Percentiles rank a stretch among this genome's conserved stretches.
phyloP scores from a whole-genome alignment of 208 protist species.

The Porcisia deanei region DNA sequence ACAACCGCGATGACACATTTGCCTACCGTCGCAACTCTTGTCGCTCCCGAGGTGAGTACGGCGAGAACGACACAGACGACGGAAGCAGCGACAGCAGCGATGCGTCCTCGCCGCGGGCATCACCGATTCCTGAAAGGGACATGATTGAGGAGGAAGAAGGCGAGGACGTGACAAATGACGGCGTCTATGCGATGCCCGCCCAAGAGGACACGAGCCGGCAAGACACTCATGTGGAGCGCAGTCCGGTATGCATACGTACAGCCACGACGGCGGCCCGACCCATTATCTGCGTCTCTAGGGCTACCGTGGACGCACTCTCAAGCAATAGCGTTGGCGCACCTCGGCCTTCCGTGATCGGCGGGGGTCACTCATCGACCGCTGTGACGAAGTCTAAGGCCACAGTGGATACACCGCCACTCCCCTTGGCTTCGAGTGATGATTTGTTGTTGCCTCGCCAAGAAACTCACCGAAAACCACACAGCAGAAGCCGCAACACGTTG shows the following conservation, averaged over 20 bases:
- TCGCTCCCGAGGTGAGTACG: neutral
- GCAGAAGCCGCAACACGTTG: too few relatives aligned
- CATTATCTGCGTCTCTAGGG: slow-evolving; percentile 9
- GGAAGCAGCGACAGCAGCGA: slow-evolving; percentile 7
- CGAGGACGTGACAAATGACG: neutral
- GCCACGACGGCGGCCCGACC: neutral
- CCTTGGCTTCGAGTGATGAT: slow-evolving; percentile 9
- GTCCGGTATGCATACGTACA: too few relatives aligned
- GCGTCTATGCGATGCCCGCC: neutral
- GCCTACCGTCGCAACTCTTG: slow-evolving; percentile 26
- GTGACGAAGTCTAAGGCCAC: neutral
- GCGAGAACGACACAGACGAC: slow-evolving; percentile 4
- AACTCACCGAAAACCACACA: neutral
- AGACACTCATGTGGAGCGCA: neutral
- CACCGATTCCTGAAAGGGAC: neutral
- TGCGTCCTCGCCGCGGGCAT: slow-evolving; percentile 13
- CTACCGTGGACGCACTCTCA: neutral
- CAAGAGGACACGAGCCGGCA: neutral
- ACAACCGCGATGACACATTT: slow-evolving; percentile 29
- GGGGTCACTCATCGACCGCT: neutral
- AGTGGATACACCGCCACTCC: slow-evolving; percentile 12
- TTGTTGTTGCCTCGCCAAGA: neutral
- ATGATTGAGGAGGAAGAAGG: slow-evolving; percentile 1
- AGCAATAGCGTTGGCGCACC: slow-evolving; percentile 27
- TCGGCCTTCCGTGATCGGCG: neutral